These are phyloP conservation scores for Metschnikowia lachancei DNA, from an alignment of 805 yeast genomes.

Conservation along the genomic window DNA sequence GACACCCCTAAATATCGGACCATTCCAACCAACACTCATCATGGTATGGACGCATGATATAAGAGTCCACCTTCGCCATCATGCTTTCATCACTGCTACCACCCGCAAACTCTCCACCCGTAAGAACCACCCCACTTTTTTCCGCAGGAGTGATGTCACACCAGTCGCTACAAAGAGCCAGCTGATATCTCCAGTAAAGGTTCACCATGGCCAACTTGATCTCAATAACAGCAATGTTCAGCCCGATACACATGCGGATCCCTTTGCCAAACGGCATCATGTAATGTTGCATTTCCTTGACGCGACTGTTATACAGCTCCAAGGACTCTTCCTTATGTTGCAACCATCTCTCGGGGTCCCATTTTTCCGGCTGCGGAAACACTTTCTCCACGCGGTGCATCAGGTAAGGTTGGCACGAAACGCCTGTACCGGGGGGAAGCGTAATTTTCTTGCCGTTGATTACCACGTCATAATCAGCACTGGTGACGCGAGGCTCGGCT, in stretches of 20 bases:
- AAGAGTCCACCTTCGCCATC: constrained; percentile 50
- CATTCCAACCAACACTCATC: constrained; percentile 54
- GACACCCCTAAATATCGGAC: constrained; percentile 9
- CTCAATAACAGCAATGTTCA: constrained; percentile 63
- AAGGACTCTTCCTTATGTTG: constrained; percentile 31
- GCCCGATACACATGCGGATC: constrained; percentile 69
- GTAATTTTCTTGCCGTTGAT: constrained; percentile 10
- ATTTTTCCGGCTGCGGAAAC: constrained; percentile 51
- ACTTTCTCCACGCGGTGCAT: constrained; percentile 50
- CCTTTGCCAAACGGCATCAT: constrained; percentile 75
- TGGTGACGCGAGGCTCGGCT: constrained; percentile 57
- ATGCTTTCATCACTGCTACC: constrained; percentile 39
- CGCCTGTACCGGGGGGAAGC: constrained; percentile 54
- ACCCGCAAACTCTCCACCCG: constrained; percentile 15
- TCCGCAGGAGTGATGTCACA: constrained; percentile 27
- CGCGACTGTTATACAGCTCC: constrained; percentile 31
- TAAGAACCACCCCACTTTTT: constrained; percentile 11
- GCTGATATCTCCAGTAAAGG: constrained; percentile 48
- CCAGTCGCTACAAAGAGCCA: constrained; percentile 40
- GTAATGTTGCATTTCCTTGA: constrained; percentile 46
- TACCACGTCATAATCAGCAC: constrained; percentile 24
- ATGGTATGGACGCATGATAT: constrained; percentile 49
- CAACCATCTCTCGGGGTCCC: constrained; percentile 64
- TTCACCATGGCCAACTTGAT: constrained; percentile 57
- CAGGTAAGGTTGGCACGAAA: constrained; percentile 66